These are phyloP conservation scores for Oemleria cerasiformis DNA, from an alignment of 306 rosid genomes.

Conservation along the genomic window DNA sequence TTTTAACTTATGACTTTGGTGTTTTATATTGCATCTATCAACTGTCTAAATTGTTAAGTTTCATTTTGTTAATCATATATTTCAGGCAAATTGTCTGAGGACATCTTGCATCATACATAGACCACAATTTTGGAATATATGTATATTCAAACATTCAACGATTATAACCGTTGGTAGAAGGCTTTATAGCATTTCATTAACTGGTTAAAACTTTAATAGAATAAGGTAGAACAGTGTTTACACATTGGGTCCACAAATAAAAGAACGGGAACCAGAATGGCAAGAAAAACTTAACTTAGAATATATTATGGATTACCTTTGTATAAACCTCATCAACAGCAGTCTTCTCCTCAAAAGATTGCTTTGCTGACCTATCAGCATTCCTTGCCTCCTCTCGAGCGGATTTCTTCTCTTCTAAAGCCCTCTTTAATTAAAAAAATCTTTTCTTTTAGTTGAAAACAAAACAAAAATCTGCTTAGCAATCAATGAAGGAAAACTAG, in stretches of 20 bases:
- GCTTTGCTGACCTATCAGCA: slow-evolving; percentile 74
- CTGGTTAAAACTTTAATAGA: slow-evolving; percentile 1
- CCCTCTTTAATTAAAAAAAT: slow-evolving; percentile 50
- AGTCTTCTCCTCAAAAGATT: slow-evolving; percentile 65
- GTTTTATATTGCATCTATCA: neutral
- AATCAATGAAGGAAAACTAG: slow-evolving; percentile 9
- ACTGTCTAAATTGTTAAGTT: neutral
- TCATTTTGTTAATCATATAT: neutral
- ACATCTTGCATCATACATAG: neutral
- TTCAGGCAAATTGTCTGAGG: neutral
- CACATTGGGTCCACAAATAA: neutral
- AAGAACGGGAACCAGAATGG: neutral
- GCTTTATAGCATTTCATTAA: neutral
- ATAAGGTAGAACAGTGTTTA: neutral
- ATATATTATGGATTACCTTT: slow-evolving; percentile 50
- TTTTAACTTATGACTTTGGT: neutral
- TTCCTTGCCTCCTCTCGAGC: slow-evolving; percentile 72
- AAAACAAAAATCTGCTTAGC: neutral
- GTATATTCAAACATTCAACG: neutral
- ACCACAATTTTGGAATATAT: neutral
- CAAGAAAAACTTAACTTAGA: neutral
- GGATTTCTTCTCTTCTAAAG: slow-evolving; percentile 71
- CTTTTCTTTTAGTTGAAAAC: slow-evolving; percentile 13
- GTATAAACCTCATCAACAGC: slow-evolving; percentile 59
- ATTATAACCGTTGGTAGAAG: neutral